Base-by-base conservation (phyloP, 306 rosid genomes). In the Dalbergia cultrata region DNA sequence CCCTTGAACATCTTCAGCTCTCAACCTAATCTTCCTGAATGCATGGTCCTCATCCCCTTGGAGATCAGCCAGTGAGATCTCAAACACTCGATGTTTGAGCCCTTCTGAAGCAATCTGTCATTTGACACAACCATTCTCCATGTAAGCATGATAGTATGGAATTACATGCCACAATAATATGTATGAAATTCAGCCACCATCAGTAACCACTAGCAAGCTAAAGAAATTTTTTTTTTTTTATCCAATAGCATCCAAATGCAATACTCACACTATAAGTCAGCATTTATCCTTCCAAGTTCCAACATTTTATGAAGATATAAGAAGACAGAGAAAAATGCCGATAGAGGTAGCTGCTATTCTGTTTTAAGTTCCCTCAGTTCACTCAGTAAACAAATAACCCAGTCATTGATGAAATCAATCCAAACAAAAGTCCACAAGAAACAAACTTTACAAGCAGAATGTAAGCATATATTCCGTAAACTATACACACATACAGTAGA, bases 1-100 rank as follows among this genome's bases (percentile, higher is more conserved):
- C 39, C 98, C 99, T 63, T 95, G 98, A 53, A 93, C 92, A 79
- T 95, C 99, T 75, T 95, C 99, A 56, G 97, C 97, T 75, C 99
- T 95, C 92, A 95, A 79, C 26, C 98, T 75, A 74, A 95, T 90
- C 98, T 95, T 95, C 81, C 94, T 93, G 96, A 80, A 95, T 3
- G 99, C 90, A n/a, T 95, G 96, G 41, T 95, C 98, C 81, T 95
- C 99, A 18, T 93, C 99, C 0, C 83, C 90, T 85, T 95, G 98
- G 61, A 95, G 99, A 86, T 95, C 99, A 74, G 99, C 99, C 81
- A 95, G 65, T 2, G 99, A 93, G 72, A 92, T 31, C 92, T 93
- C 99, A 69, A 95, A 95, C 22, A 95, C 99, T 69, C 99, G 78
- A 64, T 95, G 99, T 39, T 95, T 95, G 67, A 95, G 98, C 49